Conservation (phyloP, 2,329 filamentous ascomycete species). For the Xenosphaeropsis pyriputrescens region DNA sequence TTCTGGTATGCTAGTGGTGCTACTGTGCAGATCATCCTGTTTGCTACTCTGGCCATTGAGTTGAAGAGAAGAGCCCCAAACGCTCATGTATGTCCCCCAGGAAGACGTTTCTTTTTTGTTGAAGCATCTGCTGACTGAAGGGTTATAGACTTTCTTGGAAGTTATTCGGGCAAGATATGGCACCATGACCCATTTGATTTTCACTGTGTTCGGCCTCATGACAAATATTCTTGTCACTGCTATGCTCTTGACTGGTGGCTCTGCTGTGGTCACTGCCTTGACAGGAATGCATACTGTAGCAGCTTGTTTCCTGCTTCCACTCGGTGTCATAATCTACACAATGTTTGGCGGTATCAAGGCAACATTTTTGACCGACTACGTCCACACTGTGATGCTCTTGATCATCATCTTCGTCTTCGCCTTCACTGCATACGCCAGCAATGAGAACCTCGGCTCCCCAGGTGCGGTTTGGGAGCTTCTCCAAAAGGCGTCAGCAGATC, state of each 20-base stretch:
- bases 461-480: slow-evolving; percentile 66
- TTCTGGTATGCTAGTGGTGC: slow-evolving; percentile 58
- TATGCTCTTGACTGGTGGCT: slow-evolving; percentile 77
- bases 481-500: slow-evolving; percentile 46
- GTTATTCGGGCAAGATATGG: slow-evolving; percentile 74
- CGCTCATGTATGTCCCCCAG: slow-evolving; percentile 41
- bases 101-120: not conserved
- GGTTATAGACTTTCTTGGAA: slow-evolving; percentile 51
- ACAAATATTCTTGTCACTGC: slow-evolving; percentile 81
- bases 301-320: slow-evolving; percentile 69
- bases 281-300: slow-evolving; percentile 67
- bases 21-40: slow-evolving; percentile 76
- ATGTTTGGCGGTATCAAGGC: slow-evolving; percentile 70
- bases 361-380: slow-evolving; percentile 74
- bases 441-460: slow-evolving; percentile 58
- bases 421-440: slow-evolving; percentile 67
- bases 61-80: slow-evolving; percentile 78
- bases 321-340: slow-evolving; percentile 73
- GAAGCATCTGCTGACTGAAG: not conserved
- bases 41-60: slow-evolving; percentile 82
- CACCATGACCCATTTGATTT: slow-evolving; percentile 55
- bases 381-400: slow-evolving; percentile 74
- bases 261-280: slow-evolving; percentile 55
- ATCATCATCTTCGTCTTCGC: slow-evolving; percentile 79
- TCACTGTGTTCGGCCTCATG: slow-evolving; percentile 67